Base-by-base conservation (phyloP, 2,329 filamentous ascomycete genomes). In the Cadophora sp. region DNA sequence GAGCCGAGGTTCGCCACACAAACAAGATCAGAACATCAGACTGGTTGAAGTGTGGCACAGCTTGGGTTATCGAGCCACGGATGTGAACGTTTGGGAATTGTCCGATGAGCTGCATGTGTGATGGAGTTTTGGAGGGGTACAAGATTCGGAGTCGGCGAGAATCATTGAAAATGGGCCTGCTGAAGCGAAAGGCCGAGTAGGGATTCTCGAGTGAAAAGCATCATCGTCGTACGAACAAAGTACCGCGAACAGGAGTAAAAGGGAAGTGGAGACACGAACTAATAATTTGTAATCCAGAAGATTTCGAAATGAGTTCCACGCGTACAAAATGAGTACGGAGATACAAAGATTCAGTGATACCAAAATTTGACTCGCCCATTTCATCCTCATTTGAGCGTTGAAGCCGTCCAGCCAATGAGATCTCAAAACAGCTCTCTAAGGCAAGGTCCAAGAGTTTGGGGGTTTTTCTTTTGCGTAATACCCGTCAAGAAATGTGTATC, bases 391-490 rank as follows among this genome's bases (percentile, higher is more conserved):
- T 34, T 29, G 53, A 22, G 14, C 7, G 6, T 40, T 9, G 14
- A 40, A 40, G 37, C 8, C 1, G 27, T 37, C 3, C 7, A 14
- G 53, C 53, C 29, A 58, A 58, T 58, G 29, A 58, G 31, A 14
- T 24, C 7, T 4, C 29, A 12, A 58, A 29, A 37, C 14, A n/a
- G 29, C 19, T 58, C 12, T 14, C 29, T 22, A 19, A 59, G 7
- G n/a, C 55, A 40, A n/a, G 34, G 31, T 59, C n/a, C 55, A 37
- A 9, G 31, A 59, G 55, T 59, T 55, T 34, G 50, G 19, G 9
- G n/a, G n/a, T n/a, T 6, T 53, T 53, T 31, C 50, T 53, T 40
- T 59, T 40, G 55, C 55, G 31, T 37, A 14, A 59, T 40, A 2
- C 55, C 16, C 29, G 26, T 26, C n/a, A n/a, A 12, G 50, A n/a